Evolutionary conservation across 768 basidiomycete species (phyloP), one percentile per base, ranked within the genome.

Genomic region (Cytidiella melzeri): DNA sequence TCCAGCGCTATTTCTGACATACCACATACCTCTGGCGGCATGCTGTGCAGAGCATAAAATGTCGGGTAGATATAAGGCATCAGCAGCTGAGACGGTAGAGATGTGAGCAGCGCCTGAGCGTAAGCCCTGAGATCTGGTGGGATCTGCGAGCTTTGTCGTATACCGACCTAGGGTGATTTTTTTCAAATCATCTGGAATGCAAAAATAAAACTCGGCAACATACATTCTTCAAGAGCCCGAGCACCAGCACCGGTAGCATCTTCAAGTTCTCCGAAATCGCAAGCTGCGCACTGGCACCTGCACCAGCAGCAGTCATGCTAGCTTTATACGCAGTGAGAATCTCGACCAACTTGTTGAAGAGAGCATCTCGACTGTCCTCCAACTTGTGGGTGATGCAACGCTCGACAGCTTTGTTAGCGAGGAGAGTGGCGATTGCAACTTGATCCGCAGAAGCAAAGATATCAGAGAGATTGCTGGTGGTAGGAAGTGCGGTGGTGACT

Each of bases 61-160:
- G 79, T 79, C 3, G 96, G 94, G 68, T 98, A 90, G 57, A 98
- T 79, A 67, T 96, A 98, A 0, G 96, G 92, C 49, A 98, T 75
- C 43, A 99, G 79, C 7, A 85, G 67, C 72, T 99, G 91, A 2
- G 92, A 85, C 0, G 96, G 96, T 43, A 98, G 66, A 6, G 93
- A 89, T 1, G 91, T 91, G 57, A 98, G 74, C 28, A 99, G 70
- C 5, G 87, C 86, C 67, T 97, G 94, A 1, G 96, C 91, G 62
- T 98, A 98, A 9, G 93, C 88, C 56, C 96, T 76, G 43, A 99
- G 83, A 69, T 99, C 96, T 7, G 95, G 89, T 27, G 95, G 93
- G 64, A 99, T 98, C 63, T 94, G 92, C 2, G 91, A 83, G 68
- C 94, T 97, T 73, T 97, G 93, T 47, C 96, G 81, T 45, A 98